Base-by-base conservation (phyloP, 2,329 filamentous ascomycete species). In the Ophiocordyceps camponoti-rufipedis region DNA sequence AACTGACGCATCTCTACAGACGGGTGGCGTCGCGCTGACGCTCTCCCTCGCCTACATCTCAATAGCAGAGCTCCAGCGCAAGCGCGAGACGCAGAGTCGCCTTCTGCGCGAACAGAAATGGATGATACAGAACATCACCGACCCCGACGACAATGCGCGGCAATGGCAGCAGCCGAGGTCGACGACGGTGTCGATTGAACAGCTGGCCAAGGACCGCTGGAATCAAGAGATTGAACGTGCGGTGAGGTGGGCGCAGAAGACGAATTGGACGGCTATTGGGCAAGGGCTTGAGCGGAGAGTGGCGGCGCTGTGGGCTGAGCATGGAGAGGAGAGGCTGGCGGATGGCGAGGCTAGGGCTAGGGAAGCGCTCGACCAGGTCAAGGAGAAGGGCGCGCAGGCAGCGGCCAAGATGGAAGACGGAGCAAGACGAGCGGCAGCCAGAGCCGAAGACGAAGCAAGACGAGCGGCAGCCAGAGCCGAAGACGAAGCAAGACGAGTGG, bases 21-120 rank as follows among this genome's bases (percentile, higher is more conserved):
- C 82, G 51, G 80, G 82, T 56, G 83, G 84, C 52, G 75, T 85
- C 46, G 82, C 83, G 51, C 68, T 89, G 49, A 87, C 83, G 43
- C 75, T 85, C 48, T 79, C 78, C 41, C 57, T 83, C 48, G 74
- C 84, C 54, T 88, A 86, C 62, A 69, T 88, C 46, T 77, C 79
- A 43, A 65, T 85, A 32, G 72, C 81, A 56, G 67, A 80, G 18
- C 82, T 88, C 64, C 75, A 79, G 53, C 74, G 75, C 50, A 82
- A 75, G 58, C 79, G 83, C 53, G 67, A 74, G 54, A 59, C 66
- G 23, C 77, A 80, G 58, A 67, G 70, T 53, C 66, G 70, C 50
- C 54, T 70, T 47, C 66, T 82, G 8, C 74, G 74, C 53, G 64
- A 71, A 38, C 76, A 80, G 54, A 67, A 72, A 43, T 63, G 67